A percentile compares a stretch with the other conserved stretches of the same genome.
Evolutionary conservation across 768 basidiomycete species (phyloP).

Genomic region (Mycena kentingensis): DNA sequence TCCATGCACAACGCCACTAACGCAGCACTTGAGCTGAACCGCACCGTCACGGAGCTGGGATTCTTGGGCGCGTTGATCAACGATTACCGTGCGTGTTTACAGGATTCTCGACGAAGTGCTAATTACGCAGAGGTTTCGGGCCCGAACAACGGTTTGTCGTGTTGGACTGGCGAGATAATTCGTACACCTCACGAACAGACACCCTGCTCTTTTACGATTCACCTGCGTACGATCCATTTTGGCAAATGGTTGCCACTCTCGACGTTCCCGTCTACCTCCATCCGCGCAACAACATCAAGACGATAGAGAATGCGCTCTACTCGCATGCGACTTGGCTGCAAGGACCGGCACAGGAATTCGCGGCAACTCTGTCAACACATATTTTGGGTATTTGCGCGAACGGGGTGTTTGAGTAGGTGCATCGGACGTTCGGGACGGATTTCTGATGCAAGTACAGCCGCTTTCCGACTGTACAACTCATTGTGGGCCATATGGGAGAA

Average conservation of each 20-base stretch:
- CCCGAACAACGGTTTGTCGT: constrained; percentile 33
- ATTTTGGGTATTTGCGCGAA: constrained; percentile 42
- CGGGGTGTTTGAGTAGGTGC: constrained; percentile 41
- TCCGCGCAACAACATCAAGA: constrained; percentile 34
- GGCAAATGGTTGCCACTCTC: constrained; percentile 39
- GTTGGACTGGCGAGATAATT: background rate
- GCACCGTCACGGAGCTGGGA: constrained; percentile 42
- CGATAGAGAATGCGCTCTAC: constrained; percentile 30
- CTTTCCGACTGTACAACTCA: constrained; percentile 42
- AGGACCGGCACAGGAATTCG: constrained; percentile 37
- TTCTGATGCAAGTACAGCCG: constrained; percentile 29
- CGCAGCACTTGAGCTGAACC: constrained; percentile 42
- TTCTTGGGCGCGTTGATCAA: constrained; percentile 45
- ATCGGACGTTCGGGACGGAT: too few species aligned
- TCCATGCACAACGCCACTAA: constrained; percentile 48
- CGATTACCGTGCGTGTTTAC: constrained; percentile 34
- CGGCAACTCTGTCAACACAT: constrained; percentile 42
- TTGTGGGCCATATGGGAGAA: constrained; percentile 44
- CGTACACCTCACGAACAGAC: constrained; percentile 19
- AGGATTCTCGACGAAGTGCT: too few species aligned
- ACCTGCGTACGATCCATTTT: constrained; percentile 42
- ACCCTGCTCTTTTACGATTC: constrained; percentile 42
- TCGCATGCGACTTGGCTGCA: constrained; percentile 36
- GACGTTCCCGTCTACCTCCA: constrained; percentile 44
- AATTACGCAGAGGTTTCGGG: constrained; percentile 38